Conservation (phyloP, 2,329 filamentous ascomycete genomes). For the Dendryphion nanum region DNA sequence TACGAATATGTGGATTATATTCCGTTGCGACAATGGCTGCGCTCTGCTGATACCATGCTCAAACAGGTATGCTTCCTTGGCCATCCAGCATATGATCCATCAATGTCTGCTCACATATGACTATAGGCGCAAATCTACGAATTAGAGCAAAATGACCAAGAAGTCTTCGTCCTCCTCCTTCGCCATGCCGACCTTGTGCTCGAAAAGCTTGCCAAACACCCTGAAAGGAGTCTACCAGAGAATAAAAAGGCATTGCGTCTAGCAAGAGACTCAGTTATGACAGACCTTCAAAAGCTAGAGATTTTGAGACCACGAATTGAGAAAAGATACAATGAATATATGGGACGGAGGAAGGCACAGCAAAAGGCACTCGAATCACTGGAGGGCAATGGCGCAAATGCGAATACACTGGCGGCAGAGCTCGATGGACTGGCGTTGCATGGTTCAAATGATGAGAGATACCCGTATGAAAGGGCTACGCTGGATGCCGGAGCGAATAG, state of each 20-base stretch:
- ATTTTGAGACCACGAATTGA: slow-evolving; percentile 76
- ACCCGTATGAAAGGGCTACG: slow-evolving; percentile 25
- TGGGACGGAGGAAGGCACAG: slow-evolving; percentile 24
- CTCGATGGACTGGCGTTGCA: slow-evolving; percentile 21
- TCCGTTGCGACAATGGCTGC: slow-evolving; percentile 75
- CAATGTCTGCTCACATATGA: slow-evolving; percentile 15
- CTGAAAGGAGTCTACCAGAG: slow-evolving; percentile 67
- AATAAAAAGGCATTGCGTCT: slow-evolving; percentile 53
- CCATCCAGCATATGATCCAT: background rate
- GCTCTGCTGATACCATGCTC: slow-evolving; percentile 74
- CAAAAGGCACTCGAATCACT: slow-evolving; percentile 23
- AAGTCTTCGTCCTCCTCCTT: slow-evolving; percentile 88
- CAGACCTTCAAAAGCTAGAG: slow-evolving; percentile 71
- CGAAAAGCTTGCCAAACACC: slow-evolving; percentile 71
- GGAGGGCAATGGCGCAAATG: slow-evolving; percentile 16
- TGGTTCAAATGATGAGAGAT: slow-evolving; percentile 12
- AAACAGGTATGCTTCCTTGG: slow-evolving; percentile 66
- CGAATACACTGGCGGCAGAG: slow-evolving; percentile 15
- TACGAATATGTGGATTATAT: slow-evolving; percentile 80
- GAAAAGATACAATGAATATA: slow-evolving; percentile 59
- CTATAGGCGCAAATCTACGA: slow-evolving; percentile 78
- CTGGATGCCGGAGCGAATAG: slow-evolving; percentile 34
- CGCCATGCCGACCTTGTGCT: slow-evolving; percentile 84
- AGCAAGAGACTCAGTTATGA: slow-evolving; percentile 61
- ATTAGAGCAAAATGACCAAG: slow-evolving; percentile 78